Percentiles rank a stretch among this genome's conserved stretches.
Evolutionary conservation across 2,329 filamentous ascomycete genomes (phyloP).

Genomic region (Phyllosticta ampelicida): DNA sequence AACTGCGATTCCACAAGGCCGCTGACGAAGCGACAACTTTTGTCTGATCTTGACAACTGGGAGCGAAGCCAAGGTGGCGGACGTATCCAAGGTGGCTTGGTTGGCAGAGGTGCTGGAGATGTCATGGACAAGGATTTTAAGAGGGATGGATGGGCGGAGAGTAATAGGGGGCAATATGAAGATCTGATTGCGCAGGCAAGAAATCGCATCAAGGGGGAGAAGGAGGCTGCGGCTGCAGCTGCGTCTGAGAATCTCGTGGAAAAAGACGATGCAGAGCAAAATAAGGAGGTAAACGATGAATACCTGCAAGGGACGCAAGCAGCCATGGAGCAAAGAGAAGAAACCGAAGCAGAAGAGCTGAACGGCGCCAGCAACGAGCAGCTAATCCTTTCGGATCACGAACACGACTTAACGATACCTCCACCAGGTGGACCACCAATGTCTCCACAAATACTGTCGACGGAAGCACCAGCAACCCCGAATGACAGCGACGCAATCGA

Average conservation of each 20-base stretch:
- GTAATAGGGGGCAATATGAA: constrained; percentile 65
- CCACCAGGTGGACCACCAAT: too few species aligned
- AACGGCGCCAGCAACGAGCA: neutral
- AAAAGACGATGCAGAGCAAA: neutral
- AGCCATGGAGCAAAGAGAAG: neutral
- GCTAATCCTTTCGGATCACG: neutral
- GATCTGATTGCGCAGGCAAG: constrained; percentile 68
- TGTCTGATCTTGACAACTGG: constrained; percentile 75
- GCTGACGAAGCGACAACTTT: constrained; percentile 57
- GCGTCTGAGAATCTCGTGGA: constrained; percentile 16
- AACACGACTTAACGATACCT: too few species aligned
- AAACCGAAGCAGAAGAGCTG: neutral
- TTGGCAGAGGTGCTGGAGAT: constrained; percentile 22
- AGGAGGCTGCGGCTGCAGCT: constrained; percentile 21
- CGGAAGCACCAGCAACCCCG: neutral
- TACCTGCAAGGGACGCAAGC: neutral
- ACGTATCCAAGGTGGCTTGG: constrained; percentile 24
- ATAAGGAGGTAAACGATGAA: too few species aligned
- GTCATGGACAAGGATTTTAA: constrained; percentile 88
- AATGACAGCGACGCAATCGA: neutral
- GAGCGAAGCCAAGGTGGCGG: constrained; percentile 55
- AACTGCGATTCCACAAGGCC: constrained; percentile 80
- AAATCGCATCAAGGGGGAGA: constrained; percentile 34
- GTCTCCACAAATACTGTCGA: too few species aligned
- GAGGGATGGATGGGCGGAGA: constrained; percentile 60